Base-by-base conservation (phyloP, 306 rosid species). In the Purshia tridentata region DNA sequence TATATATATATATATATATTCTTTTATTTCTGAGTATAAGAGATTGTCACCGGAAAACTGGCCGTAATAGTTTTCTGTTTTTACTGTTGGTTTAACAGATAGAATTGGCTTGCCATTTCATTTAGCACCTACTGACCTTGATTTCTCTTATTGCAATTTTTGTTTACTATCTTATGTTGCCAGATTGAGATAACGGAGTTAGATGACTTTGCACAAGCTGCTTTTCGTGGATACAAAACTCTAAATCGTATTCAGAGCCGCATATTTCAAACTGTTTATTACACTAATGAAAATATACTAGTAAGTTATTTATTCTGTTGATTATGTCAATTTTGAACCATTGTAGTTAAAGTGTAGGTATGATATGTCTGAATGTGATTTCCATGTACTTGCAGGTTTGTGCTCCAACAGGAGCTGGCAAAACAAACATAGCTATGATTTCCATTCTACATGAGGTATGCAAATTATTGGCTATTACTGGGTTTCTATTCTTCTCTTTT, bases 361-460 rank as follows among this genome's bases (percentile, higher is more conserved):
- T 61, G 65, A 57, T 22, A 29, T 47, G 44, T 84, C 72, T 74
- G 11, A 76, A 48, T 5, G 65, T 56, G 65, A 37, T 78, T 65
- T 74, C 77, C 67, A 52, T 81, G 64, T 79, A 51, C 56, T 78
- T 70, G 76, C 87, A 91, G 98, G 98, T 93, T 82, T 93, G 98
- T 85, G 98, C 98, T 77, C 98, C 98, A 10, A 93, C 98, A 46
- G 98, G 98, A 64, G 98, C 98, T 84, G 98, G 98, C 29, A 93
- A 93, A 82, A 93, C 98, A 69, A 93, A 93, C 78, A 93, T 93
- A 81, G 98, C 98, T 64, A 93, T 93, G 98, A 85, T 91, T 78
- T 89, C 98, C 66, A 83, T 93, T 84, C 90, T 93, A 46, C 98
- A 91, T 12, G 98, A 93, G 97, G 98, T 93, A 55, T 82, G 84